Base-by-base conservation (phyloP, 768 basidiomycete species). In the Kwoniella newhampshirensis region DNA sequence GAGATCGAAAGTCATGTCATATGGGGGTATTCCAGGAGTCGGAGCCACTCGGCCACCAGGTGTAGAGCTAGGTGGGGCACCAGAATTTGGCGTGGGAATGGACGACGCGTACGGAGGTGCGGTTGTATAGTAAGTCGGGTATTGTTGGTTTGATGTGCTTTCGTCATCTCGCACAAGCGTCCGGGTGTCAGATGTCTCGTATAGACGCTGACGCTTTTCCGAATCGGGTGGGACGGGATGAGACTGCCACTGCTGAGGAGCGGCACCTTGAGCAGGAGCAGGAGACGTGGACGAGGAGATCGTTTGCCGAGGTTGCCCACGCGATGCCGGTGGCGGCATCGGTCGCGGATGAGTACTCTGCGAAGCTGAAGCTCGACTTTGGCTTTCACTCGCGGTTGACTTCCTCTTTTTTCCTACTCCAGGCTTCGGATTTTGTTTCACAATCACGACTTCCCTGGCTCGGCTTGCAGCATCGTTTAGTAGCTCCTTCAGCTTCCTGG, bases 111-210 rank as follows among this genome's bases (percentile, higher is more conserved):
- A 6, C 32, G 7, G 32, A 13, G 32, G 13, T 6, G 13, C 32
- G 13, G 32, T 13, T 6, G 32, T 6, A 32, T 32, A 32, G 13
- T 32, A 32, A 32, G 32, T 6, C 32, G 32, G 32, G 13, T 32
- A 32, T 13, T 32, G 32, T 13, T 32, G 32, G 13, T 6, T 32
- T 13, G 32, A 13, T 6, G 32, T 32, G 13, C 6, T 32, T 6
- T 62, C 60, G 12, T 51, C 36, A 7, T 36, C 28, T 17, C 40
- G 51, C 23, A 48, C 42, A 25, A 43, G 17, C 17, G 66, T 71
- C 2, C 69, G 56, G 13, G 66, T 70, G 42, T 70, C 63, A n/a
- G 66, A 67, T 9, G 64, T 67, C 44, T 70, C 66, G 59, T 70
- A 70, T 17, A 49, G 23, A n/a, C 62, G 36, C 15, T 59, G 45